These are phyloP conservation scores for Tolypocladium amazonense DNA, from an alignment of 2,329 filamentous ascomycete species.

Conservation along the genomic window DNA sequence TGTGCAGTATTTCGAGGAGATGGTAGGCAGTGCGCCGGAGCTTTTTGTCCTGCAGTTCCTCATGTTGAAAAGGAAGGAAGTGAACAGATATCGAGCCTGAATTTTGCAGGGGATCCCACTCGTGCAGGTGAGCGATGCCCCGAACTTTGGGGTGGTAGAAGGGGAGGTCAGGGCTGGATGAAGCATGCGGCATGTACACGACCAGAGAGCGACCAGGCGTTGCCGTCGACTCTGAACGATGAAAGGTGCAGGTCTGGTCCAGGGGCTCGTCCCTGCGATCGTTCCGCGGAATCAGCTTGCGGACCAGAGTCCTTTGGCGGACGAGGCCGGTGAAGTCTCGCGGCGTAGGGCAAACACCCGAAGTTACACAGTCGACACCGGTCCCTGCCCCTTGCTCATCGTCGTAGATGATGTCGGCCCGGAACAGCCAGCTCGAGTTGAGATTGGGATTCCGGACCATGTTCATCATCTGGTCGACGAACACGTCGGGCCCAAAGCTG, in stretches of 20 bases:
- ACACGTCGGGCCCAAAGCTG: slow-evolving; percentile 52
- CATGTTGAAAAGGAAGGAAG: slow-evolving; percentile 40
- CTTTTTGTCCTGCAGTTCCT: slow-evolving; percentile 26
- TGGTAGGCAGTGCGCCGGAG: slow-evolving; percentile 58
- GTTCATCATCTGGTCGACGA: slow-evolving; percentile 60
- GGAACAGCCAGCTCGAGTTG: slow-evolving; percentile 67
- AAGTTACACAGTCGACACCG: neutral
- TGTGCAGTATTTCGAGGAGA: slow-evolving; percentile 57
- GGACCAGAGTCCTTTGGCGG: slow-evolving; percentile 56
- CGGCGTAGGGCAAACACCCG: slow-evolving; percentile 1
- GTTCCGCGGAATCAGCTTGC: slow-evolving; percentile 75
- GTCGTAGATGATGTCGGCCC: slow-evolving; percentile 58
- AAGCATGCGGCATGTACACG: slow-evolving; percentile 67
- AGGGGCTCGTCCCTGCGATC: slow-evolving; percentile 62
- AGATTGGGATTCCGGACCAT: slow-evolving; percentile 70
- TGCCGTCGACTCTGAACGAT: slow-evolving; percentile 23
- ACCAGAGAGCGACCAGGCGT: slow-evolving; percentile 32
- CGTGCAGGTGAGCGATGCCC: slow-evolving; percentile 66
- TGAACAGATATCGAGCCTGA: slow-evolving; percentile 47
- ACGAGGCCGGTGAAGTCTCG: slow-evolving; percentile 14
- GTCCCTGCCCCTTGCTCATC: slow-evolving; percentile 9
- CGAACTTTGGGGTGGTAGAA: slow-evolving; percentile 80
- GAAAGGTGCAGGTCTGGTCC: slow-evolving; percentile 75
- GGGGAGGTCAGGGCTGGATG: slow-evolving; percentile 53
- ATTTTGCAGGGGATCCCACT: slow-evolving; percentile 36